Conservation (phyloP, 2,329 filamentous ascomycete species). For the Colletotrichum costaricense region DNA sequence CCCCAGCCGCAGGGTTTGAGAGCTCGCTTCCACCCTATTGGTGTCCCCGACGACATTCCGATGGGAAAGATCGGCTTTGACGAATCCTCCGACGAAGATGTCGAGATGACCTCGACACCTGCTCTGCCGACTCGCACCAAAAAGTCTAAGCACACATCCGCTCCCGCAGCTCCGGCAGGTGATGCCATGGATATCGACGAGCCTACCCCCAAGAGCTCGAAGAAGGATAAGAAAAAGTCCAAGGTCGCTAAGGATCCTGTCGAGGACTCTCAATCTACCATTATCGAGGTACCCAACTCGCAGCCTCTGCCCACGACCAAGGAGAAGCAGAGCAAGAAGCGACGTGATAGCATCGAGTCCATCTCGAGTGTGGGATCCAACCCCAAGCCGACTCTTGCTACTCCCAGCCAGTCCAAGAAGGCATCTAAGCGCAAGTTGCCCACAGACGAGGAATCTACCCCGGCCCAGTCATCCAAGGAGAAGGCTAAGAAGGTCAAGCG, state of each 20-base stretch:
- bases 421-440: constrained; percentile 36
- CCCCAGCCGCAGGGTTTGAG: constrained; percentile 76
- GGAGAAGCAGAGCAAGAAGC: constrained; percentile 50
- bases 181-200: constrained; percentile 38
- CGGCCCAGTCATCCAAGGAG: constrained; percentile 48
- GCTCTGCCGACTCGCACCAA: constrained; percentile 41
- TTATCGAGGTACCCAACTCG: constrained; percentile 29
- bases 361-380: constrained; percentile 29
- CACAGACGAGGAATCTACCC: constrained; percentile 49
- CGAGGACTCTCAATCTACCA: constrained; percentile 14
- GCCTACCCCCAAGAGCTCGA: constrained; percentile 37
- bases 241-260: constrained; percentile 23
- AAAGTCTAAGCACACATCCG: constrained; percentile 46
- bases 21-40: constrained; percentile 75
- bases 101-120: constrained; percentile 57
- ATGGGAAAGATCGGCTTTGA: constrained; percentile 53
- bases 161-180: constrained; percentile 42
- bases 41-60: constrained; percentile 53
- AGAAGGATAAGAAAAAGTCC: constrained; percentile 48
- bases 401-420: constrained; percentile 30
- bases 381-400: constrained; percentile 7
- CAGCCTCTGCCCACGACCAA: constrained; percentile 39
- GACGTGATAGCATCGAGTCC: constrained; percentile 34
- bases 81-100: constrained; percentile 53
- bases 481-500: constrained; percentile 52